phyloP scores from a whole-genome alignment of 345 rosid genomes.

The Populus simonii region DNA sequence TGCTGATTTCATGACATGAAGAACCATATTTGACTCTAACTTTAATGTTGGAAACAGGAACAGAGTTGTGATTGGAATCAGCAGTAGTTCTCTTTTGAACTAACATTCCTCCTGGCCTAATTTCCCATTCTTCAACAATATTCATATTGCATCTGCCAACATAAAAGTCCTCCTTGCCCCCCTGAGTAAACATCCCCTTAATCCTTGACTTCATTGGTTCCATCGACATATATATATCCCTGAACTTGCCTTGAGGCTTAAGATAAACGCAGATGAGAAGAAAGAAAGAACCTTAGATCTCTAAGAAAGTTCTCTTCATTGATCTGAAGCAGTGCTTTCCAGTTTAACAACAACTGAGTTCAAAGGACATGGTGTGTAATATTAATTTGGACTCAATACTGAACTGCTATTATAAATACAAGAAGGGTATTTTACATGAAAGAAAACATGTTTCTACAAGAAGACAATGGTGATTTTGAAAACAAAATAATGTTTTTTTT shows the following conservation, averaged over 20 bases:
- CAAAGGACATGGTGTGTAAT: neutral
- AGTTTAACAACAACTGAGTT: neutral
- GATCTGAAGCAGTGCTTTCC: neutral
- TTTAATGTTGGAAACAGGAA: slow-evolving; percentile 18
- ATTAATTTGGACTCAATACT: neutral
- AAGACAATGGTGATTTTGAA: neutral
- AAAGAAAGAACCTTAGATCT: slow-evolving; percentile 11
- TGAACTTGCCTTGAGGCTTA: neutral
- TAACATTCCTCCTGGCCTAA: slow-evolving; percentile 33
- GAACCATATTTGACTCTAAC: slow-evolving; percentile 25
- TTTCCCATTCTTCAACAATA: slow-evolving; percentile 15
- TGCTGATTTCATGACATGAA: slow-evolving; percentile 16
- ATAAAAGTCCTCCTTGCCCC: slow-evolving; percentile 7
- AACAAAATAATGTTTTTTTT: neutral
- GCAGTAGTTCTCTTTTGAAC: slow-evolving; percentile 26
- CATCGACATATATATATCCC: neutral
- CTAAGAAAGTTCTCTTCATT: neutral
- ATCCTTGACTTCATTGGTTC: slow-evolving; percentile 22
- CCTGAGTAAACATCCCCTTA: slow-evolving; percentile 6
- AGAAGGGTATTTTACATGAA: neutral
- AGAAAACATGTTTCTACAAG: neutral
- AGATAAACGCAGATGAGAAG: neutral
- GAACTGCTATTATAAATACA: neutral
- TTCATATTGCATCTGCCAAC: neutral
- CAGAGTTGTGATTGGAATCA: slow-evolving; percentile 12